These are phyloP conservation scores for Trichoderma semiorbis DNA, from an alignment of 2,329 filamentous ascomycete genomes.

Conservation along the genomic window DNA sequence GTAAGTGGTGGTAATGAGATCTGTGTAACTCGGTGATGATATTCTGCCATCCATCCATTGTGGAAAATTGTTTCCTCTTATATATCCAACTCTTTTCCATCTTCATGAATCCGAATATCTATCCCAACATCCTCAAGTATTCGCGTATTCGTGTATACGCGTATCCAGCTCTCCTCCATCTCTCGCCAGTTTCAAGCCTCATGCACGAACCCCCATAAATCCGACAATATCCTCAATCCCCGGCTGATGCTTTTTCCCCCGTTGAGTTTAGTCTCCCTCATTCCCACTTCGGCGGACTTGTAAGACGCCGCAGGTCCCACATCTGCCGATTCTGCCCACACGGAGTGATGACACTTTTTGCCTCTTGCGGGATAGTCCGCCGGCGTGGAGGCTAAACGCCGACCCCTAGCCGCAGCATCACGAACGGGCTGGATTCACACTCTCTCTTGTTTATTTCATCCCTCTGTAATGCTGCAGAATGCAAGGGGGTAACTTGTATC, in stretches of 20 bases:
- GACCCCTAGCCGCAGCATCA: not conserved
- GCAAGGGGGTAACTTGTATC: not conserved
- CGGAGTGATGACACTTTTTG: slow-evolving; percentile 3
- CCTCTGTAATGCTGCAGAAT: not conserved
- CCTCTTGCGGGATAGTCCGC: not conserved
- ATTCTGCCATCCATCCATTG: not conserved
- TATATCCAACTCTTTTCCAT: not conserved
- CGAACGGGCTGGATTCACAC: not conserved
- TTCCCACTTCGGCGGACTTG: not conserved
- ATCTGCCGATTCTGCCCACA: not conserved
- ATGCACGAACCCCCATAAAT: not conserved
- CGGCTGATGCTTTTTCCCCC: slow-evolving; percentile 2
- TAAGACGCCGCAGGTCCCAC: not conserved
- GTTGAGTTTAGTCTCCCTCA: not conserved
- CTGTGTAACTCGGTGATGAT: not conserved
- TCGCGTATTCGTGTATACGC: not conserved
- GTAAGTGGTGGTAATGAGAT: not conserved
- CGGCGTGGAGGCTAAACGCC: slow-evolving; percentile 1
- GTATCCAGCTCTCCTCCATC: not conserved
- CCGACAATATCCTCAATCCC: slow-evolving; percentile 1
- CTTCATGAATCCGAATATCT: not conserved
- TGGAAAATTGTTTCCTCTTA: not conserved
- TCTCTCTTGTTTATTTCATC: not conserved
- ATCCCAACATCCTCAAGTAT: not conserved
- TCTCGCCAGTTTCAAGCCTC: not conserved